Percentiles rank a stretch among this genome's conserved stretches.
Evolutionary conservation across 176 grass and related monocot species (phyloP).

Genomic region (Eremochloa ophiuroides): DNA sequence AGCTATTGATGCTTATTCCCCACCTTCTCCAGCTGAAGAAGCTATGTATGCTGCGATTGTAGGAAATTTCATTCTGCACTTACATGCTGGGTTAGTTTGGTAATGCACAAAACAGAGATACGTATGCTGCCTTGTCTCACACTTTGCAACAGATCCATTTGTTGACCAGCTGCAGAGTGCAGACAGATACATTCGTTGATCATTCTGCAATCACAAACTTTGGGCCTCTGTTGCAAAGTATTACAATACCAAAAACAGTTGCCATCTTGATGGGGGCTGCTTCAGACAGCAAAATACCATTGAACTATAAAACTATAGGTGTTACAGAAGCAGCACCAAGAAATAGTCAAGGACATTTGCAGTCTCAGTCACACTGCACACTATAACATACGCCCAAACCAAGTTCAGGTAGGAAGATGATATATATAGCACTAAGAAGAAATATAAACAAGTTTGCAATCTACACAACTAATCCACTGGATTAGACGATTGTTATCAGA

Average conservation of each 20-base stretch:
- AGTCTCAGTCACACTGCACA: background rate
- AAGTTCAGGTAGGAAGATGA: background rate
- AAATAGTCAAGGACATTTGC: background rate
- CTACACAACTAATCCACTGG: background rate
- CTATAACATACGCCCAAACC: background rate
- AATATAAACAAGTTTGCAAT: background rate
- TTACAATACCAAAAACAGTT: background rate
- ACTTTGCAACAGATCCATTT: background rate
- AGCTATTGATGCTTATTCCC: constrained; percentile 34
- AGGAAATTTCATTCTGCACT: background rate
- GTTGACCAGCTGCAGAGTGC: background rate
- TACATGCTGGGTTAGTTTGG: background rate
- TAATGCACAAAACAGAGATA: background rate
- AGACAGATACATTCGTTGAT: background rate
- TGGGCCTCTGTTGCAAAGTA: background rate
- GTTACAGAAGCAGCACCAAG: background rate
- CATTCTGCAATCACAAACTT: background rate
- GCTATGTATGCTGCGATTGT: background rate
- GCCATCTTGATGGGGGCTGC: background rate
- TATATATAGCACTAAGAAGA: background rate
- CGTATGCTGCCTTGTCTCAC: background rate
- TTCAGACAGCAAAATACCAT: background rate
- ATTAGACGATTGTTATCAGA: background rate
- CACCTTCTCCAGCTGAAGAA: constrained; percentile 13
- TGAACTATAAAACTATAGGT: background rate